Evolutionary conservation across 1,284 basidiomycete genomes (phyloP), one percentile per base, ranked within the genome.

Genomic region (Neonothopanus nambi): DNA sequence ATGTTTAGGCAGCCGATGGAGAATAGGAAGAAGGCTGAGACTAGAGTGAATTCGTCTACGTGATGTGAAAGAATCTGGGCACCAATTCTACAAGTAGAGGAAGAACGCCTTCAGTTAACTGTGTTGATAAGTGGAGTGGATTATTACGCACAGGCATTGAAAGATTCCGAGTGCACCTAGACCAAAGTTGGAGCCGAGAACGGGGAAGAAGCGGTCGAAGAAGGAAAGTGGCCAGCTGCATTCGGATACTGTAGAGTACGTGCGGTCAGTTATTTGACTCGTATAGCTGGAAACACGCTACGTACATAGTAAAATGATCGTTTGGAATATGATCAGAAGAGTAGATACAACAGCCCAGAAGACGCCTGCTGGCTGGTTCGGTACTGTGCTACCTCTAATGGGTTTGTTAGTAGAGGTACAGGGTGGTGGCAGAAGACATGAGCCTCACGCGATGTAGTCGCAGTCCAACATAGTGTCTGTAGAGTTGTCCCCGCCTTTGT

Each of bases 261-360:
- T 8, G 9, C 30, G 13, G 30, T 13, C 9, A 11, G 30, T 8
- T 9, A 33, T 13, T 2, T 11, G 13, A 9, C 9, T 28, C 5
- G 13, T 33, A 2, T 3, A 11, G 8, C 9, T 33, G 30, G 13
- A 11, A 5, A 33, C 13, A 11, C 13, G 13, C 13, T 11, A 9
- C 30, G 9, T 33, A 33, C 30, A 13, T 57, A 93, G 72, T 58
- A 95, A 83, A 49, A 92, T 77, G 61, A 93, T 68, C 59, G 85
- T 81, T 72, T 93, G 87, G 70, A 88, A 85, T 57, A 94, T 80
- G 69, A 95, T 91, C 67, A 95, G 79, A 43, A 95, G 76, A 57
- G 89, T 80, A 67, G 91, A 90, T 54, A 95, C 73, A 53, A 95
- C 84, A 13, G 91, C 88, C 89, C 91, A 95, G 73, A 95, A 95